These are phyloP conservation scores for Cylindrotheca closterium DNA, from an alignment of 108 stramenopile species.

Conservation along the genomic window DNA sequence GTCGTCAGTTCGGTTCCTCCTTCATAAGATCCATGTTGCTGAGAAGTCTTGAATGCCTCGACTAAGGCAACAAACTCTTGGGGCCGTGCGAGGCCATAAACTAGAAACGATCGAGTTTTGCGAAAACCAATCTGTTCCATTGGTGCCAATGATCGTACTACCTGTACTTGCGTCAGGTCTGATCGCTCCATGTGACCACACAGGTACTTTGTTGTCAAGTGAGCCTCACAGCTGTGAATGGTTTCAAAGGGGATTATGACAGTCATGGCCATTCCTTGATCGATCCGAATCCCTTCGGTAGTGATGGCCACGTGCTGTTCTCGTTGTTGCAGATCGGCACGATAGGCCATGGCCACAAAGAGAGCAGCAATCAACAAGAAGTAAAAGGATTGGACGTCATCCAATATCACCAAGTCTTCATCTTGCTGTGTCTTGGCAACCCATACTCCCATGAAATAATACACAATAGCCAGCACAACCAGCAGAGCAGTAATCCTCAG, in stretches of 20 bases:
- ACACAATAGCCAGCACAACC: background rate
- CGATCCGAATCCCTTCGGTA: slow-evolving; percentile 15
- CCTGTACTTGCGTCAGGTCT: background rate
- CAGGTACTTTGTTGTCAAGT: background rate
- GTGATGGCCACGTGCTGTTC: slow-evolving; percentile 18
- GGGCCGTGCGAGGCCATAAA: slow-evolving; percentile 5
- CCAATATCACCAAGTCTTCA: slow-evolving; percentile 4
- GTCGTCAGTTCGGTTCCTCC: no score
- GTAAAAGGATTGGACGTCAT: slow-evolving; percentile 10
- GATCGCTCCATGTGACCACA: background rate
- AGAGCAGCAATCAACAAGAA: slow-evolving; percentile 1
- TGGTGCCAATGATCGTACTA: slow-evolving; percentile 6
- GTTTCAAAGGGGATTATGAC: slow-evolving; percentile 21
- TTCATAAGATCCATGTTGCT: slow-evolving; percentile 18
- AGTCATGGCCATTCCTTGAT: slow-evolving; percentile 12
- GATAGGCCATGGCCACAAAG: slow-evolving; percentile 5
- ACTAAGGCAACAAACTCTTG: slow-evolving; percentile 22
- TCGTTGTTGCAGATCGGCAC: slow-evolving; percentile 4
- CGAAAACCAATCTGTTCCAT: slow-evolving; percentile 12
- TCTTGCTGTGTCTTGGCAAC: background rate
- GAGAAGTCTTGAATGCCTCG: slow-evolving; percentile 11
- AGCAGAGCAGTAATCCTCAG: background rate
- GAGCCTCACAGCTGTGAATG: background rate
- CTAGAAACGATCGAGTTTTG: slow-evolving; percentile 5
- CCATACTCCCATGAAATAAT: slow-evolving; percentile 7